A percentile compares a stretch with the other conserved stretches of the same genome.
These are phyloP conservation scores for Pleochaeta shiraiana DNA, from an alignment of 2,329 filamentous ascomycete species.

Conservation along the genomic window DNA sequence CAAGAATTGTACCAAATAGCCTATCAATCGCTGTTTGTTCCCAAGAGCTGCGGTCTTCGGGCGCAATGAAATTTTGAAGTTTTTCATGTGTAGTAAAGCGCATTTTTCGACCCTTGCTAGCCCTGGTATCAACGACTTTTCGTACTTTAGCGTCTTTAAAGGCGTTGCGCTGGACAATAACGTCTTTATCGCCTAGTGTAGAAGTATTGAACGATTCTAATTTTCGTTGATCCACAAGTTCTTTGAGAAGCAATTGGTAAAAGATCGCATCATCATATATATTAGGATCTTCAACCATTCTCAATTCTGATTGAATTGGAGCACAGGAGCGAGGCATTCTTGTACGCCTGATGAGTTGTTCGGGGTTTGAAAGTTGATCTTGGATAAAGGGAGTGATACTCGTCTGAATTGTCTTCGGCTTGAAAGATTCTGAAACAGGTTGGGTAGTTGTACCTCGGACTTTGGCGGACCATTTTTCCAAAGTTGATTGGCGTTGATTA, in stretches of 20 bases:
- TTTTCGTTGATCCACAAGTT: slow-evolving; percentile 76
- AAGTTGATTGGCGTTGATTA: slow-evolving; percentile 41
- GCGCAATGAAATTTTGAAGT: slow-evolving; percentile 93
- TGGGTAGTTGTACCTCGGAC: slow-evolving; percentile 38
- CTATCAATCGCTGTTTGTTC: slow-evolving; percentile 56
- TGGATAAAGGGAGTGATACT: slow-evolving; percentile 44
- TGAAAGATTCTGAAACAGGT: slow-evolving; percentile 34
- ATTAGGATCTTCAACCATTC: slow-evolving; percentile 31
- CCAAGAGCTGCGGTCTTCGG: slow-evolving; percentile 65
- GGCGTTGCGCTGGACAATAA: slow-evolving; percentile 34
- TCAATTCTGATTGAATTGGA: slow-evolving; percentile 39
- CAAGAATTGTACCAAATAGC: slow-evolving; percentile 55
- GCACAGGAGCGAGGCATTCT: slow-evolving; percentile 56
- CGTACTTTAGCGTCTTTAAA: slow-evolving; percentile 59
- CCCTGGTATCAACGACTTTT: slow-evolving; percentile 75
- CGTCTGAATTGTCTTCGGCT: slow-evolving; percentile 29
- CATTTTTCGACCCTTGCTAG: slow-evolving; percentile 87
- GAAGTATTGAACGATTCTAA: slow-evolving; percentile 33
- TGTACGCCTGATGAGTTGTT: slow-evolving; percentile 47
- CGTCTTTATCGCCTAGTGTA: slow-evolving; percentile 17
- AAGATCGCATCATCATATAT: slow-evolving; percentile 93
- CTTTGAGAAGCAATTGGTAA: slow-evolving; percentile 81
- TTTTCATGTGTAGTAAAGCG: slow-evolving; percentile 93
- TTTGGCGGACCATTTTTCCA: slow-evolving; percentile 84
- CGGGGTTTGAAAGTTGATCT: slow-evolving; percentile 41